Evolutionary conservation across 768 basidiomycete genomes (phyloP).

Genomic region (Lactarius vividus): DNA sequence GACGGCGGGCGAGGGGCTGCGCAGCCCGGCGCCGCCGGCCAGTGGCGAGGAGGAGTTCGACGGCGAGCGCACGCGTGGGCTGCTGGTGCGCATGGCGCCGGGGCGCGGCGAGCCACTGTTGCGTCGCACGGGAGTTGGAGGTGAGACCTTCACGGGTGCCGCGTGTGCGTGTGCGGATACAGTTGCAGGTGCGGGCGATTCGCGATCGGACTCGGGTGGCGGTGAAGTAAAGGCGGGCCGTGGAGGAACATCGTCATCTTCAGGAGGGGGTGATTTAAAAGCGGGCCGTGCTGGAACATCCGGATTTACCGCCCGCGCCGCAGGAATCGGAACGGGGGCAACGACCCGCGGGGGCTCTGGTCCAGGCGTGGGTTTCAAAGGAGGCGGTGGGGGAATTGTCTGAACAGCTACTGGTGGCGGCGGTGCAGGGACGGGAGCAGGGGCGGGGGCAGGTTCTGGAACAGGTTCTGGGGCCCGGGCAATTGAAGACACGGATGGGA

Average conservation of each 20-base stretch:
- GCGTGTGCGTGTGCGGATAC: slow-evolving; percentile 13
- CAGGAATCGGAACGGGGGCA: slow-evolving; percentile 29
- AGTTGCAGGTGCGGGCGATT: background rate
- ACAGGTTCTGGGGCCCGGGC: slow-evolving; percentile 31
- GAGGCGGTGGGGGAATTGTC: slow-evolving; percentile 13
- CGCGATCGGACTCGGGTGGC: slow-evolving; percentile 32
- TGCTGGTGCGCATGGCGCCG: slow-evolving; percentile 36
- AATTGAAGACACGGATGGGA: slow-evolving; percentile 17
- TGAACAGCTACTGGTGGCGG: slow-evolving; percentile 23
- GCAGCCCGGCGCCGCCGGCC: slow-evolving; percentile 4
- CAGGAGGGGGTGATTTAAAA: slow-evolving; percentile 66
- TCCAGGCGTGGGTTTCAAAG: slow-evolving; percentile 9
- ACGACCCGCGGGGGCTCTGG: slow-evolving; percentile 24
- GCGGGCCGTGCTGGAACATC: slow-evolving; percentile 40
- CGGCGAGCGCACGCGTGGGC: slow-evolving; percentile 32
- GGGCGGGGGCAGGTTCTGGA: slow-evolving; percentile 17
- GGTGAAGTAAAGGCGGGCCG: slow-evolving; percentile 29
- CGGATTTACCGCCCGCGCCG: slow-evolving; percentile 25
- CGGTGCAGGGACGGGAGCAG: slow-evolving; percentile 28
- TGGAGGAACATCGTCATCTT: slow-evolving; percentile 48
- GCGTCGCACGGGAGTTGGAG: slow-evolving; percentile 54
- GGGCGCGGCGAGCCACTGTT: slow-evolving; percentile 39
- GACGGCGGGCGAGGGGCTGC: slow-evolving; percentile 21
- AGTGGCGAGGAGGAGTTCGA: slow-evolving; percentile 15
- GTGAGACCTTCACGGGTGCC: slow-evolving; percentile 40